These are phyloP conservation scores for Nemania sp. DNA, from an alignment of 2,329 filamentous ascomycete species.

Conservation along the genomic window DNA sequence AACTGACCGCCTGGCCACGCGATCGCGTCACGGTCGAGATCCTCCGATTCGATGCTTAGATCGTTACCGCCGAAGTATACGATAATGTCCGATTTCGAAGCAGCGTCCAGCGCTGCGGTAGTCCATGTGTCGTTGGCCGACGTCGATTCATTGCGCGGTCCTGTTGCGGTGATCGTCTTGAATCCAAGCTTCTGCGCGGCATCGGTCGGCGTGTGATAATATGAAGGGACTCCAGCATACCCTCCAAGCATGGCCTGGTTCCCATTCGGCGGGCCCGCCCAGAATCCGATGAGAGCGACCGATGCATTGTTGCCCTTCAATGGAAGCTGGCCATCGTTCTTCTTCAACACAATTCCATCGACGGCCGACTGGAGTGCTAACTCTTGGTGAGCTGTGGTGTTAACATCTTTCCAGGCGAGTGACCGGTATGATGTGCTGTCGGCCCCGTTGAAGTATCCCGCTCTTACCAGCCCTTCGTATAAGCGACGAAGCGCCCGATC, in stretches of 20 bases:
- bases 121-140: slow-evolving; percentile 42
- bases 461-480: slow-evolving; percentile 41
- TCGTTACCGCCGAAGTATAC: slow-evolving; percentile 62
- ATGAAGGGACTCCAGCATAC: slow-evolving; percentile 17
- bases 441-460: slow-evolving; percentile 40
- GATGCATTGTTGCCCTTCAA: slow-evolving; percentile 27
- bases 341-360: slow-evolving; percentile 36
- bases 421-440: slow-evolving; percentile 31
- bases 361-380: slow-evolving; percentile 34
- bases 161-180: slow-evolving; percentile 6
- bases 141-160: slow-evolving; percentile 15
- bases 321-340: slow-evolving; percentile 35
- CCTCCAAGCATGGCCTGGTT: slow-evolving; percentile 33
- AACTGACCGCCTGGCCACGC: slow-evolving; percentile 57
- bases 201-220: slow-evolving; percentile 18
- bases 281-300: slow-evolving; percentile 35
- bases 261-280: slow-evolving; percentile 28
- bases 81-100: slow-evolving; percentile 52
- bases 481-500: slow-evolving; percentile 38
- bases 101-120: slow-evolving; percentile 42
- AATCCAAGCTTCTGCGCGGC: slow-evolving; percentile 17
- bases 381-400: slow-evolving; percentile 31
- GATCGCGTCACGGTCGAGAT: slow-evolving; percentile 54
- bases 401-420: slow-evolving; percentile 34
- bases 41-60: slow-evolving; percentile 55